These are phyloP conservation scores for Penicillium daleae DNA, from an alignment of 495 filamentous ascomycete genomes.

Conservation along the genomic window DNA sequence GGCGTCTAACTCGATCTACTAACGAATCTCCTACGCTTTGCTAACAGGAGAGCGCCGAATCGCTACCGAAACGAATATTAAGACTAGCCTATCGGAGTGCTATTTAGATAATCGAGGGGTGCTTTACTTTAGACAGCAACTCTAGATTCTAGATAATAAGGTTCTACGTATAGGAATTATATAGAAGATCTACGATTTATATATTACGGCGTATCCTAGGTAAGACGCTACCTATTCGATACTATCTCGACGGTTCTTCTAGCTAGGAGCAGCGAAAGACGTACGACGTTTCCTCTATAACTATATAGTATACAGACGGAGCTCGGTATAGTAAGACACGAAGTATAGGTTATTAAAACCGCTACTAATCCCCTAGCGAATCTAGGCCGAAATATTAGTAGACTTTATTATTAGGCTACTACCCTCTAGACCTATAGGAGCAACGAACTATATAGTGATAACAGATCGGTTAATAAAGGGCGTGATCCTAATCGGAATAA, in stretches of 20 bases:
- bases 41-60: neutral
- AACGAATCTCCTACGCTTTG: neutral
- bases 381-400: slow-evolving; percentile 5
- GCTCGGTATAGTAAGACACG: neutral
- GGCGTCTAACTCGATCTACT: neutral
- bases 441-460: neutral
- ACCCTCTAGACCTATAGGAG: neutral
- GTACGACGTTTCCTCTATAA: neutral
- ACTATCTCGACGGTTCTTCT: slow-evolving; percentile 10
- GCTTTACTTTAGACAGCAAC: neutral
- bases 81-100: neutral
- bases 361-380: slow-evolving; percentile 1
- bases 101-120: neutral
- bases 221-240: slow-evolving; percentile 8
- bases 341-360: slow-evolving; percentile 1
- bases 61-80: neutral
- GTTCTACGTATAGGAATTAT: neutral
- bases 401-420: slow-evolving; percentile 1
- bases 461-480: neutral
- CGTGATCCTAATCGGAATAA: neutral
- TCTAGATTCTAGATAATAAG: neutral
- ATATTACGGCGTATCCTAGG: neutral
- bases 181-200: neutral
- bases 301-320: neutral
- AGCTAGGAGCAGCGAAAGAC: slow-evolving; percentile 1